Conservation (phyloP, 2,329 filamentous ascomycete genomes). For the Aureobasidium zeae region DNA sequence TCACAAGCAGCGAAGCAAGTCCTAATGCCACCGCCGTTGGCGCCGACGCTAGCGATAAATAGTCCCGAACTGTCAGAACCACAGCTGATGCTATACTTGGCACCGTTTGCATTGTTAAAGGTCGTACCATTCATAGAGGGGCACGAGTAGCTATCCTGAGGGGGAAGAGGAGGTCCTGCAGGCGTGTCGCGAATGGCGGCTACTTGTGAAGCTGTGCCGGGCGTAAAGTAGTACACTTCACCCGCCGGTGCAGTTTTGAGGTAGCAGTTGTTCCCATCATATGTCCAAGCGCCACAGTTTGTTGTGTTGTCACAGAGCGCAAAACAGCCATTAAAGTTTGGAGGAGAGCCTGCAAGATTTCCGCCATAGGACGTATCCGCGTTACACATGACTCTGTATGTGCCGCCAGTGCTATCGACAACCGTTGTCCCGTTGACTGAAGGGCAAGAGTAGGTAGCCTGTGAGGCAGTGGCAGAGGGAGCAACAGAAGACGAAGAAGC, state of each 20-base stretch:
- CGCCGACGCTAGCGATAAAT: neutral
- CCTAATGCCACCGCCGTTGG: slow-evolving; percentile 2
- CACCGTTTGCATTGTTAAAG: slow-evolving; percentile 15
- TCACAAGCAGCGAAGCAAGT: slow-evolving; percentile 22
- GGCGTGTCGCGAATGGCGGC: neutral
- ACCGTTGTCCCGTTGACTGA: slow-evolving; percentile 1
- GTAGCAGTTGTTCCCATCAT: slow-evolving; percentile 9
- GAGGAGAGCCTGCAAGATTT: neutral
- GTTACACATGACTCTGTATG: slow-evolving; percentile 7
- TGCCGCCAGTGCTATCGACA: neutral
- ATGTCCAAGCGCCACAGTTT: slow-evolving; percentile 20
- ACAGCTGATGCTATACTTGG: slow-evolving; percentile 17
- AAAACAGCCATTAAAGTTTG: slow-evolving; percentile 19
- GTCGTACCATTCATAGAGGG: slow-evolving; percentile 16
- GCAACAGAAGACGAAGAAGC: neutral
- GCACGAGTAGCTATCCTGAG: slow-evolving; percentile 7
- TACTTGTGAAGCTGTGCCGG: neutral
- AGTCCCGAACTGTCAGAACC: neutral
- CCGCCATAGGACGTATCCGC: slow-evolving; percentile 1
- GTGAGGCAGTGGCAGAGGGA: neutral
- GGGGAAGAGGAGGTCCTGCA: neutral
- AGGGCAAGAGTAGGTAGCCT: slow-evolving; percentile 11
- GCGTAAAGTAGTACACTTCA: neutral
- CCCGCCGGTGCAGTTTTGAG: neutral
- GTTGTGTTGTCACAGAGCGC: slow-evolving; percentile 17